Evolutionary conservation across 768 basidiomycete species (phyloP), one percentile per base, ranked within the genome.

Genomic region (Boletus pseudo-olivaceus): DNA sequence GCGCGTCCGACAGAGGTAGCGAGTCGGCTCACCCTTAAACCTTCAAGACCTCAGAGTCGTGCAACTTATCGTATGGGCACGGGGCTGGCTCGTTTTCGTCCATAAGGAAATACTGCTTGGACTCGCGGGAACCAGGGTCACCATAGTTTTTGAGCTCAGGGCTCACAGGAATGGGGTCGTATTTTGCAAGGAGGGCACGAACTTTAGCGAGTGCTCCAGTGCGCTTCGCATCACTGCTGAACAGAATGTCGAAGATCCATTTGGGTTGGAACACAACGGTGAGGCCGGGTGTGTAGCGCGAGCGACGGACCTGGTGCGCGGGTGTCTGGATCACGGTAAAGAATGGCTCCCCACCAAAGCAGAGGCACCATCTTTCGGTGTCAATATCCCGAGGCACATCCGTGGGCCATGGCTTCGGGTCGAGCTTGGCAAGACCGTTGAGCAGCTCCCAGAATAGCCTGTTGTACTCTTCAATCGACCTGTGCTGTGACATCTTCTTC

Each of bases 181-280:
- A 63, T 23, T 60, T 60, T 10, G 49, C 44, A 14, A 63, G 49
- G 7, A 63, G 55, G 7, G 53, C 17, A 6, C 62, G 55, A 32
- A 63, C 62, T 37, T 63, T 63, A 7, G 39, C 17, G 15, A 64
- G 53, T 10, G 62, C 62, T 33, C 58, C 57, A 12, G 54, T 42
- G 9, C 62, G 54, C 49, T 63, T 63, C 14, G 59, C 62, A 7
- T 57, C 58, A 11, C 26, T 55, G 47, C 53, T 64, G 41, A 64
- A 63, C n/a, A 60, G 47, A 19, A 63, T 61, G 45, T 63, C 58
- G 19, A 63, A 63, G 39, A 61, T 63, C 62, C 62, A 63, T 34
- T 63, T 64, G 14, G 62, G 62, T 29, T 64, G 62, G 53, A 63
- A 60, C 9, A 64, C 62, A n/a, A 64, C 55, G 33, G 62, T 63